Conservation (phyloP, 2,329 filamentous ascomycete genomes). For the Anisogramma anomala region DNA sequence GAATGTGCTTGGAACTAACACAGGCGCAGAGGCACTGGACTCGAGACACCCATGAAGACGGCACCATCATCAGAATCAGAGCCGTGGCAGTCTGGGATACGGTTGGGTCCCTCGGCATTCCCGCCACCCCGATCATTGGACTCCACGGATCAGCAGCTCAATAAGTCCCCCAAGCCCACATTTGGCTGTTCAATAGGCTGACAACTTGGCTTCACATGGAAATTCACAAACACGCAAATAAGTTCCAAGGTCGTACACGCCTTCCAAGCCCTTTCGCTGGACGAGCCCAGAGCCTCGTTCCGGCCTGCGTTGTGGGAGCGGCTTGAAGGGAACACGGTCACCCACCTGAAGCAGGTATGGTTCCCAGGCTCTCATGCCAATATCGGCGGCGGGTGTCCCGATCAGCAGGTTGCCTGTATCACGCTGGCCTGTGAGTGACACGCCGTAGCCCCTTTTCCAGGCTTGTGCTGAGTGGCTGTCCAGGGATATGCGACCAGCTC, state of each 20-base stretch:
- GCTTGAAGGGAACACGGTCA: constrained; percentile 18
- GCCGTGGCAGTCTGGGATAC: constrained; percentile 41
- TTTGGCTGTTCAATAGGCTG: constrained; percentile 4
- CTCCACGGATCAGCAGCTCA: constrained; percentile 26
- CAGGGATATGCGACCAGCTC: constrained; percentile 27
- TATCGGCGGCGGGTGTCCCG: constrained; percentile 47
- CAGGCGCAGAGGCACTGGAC: constrained; percentile 22
- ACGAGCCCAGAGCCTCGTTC: constrained; percentile 34
- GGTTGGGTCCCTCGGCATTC: constrained; percentile 34
- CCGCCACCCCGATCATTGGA: constrained; percentile 27
- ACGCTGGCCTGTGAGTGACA: constrained; percentile 22
- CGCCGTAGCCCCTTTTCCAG: too few relatives aligned
- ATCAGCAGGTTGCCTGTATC: constrained; percentile 24
- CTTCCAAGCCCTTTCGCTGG: constrained; percentile 39
- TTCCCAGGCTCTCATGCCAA: constrained; percentile 54
- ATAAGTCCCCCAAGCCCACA: constrained; percentile 17
- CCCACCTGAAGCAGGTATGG: constrained; percentile 30
- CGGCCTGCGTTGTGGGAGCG: constrained; percentile 32
- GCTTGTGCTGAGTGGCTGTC: neutral
- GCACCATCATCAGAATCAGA: constrained; percentile 28
- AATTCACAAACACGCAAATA: constrained; percentile 33
- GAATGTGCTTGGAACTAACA: neutral
- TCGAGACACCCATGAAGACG: constrained; percentile 25
- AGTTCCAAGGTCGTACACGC: constrained; percentile 32
- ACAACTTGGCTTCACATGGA: constrained; percentile 21